Percentiles rank a stretch among this genome's conserved stretches.
Conservation (phyloP, 2,329 filamentous ascomycete species). For the Thielaviopsis punctulata region DNA sequence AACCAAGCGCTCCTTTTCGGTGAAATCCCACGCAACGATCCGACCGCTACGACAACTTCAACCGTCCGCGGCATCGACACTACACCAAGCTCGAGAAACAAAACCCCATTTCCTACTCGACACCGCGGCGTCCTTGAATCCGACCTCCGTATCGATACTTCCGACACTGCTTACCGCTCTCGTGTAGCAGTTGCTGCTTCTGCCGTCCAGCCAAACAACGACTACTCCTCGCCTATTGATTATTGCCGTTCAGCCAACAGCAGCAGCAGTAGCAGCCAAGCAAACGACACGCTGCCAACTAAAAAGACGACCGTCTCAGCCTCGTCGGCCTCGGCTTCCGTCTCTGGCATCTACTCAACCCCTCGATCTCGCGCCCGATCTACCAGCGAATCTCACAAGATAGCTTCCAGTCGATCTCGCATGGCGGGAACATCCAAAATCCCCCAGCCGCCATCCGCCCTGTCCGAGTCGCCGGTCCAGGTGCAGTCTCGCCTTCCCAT, state of each 20-base stretch:
- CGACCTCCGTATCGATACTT: conserved; percentile 36
- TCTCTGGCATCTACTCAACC: background rate
- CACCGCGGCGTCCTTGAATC: conserved; percentile 54
- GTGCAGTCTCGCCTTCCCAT: conserved; percentile 21
- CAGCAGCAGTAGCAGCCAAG: background rate
- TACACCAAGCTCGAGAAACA: background rate
- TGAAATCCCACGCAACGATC: conserved; percentile 37
- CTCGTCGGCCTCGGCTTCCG: background rate
- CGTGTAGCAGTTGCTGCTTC: background rate
- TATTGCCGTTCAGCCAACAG: conserved; percentile 36
- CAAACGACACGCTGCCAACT: background rate
- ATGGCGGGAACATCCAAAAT: conserved; percentile 4
- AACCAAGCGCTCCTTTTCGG: conserved; percentile 38
- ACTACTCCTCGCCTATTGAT: conserved; percentile 47
- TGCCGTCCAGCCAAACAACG: conserved; percentile 35
- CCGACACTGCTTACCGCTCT: background rate
- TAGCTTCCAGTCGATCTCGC: conserved; percentile 10
- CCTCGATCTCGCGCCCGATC: conserved; percentile 7
- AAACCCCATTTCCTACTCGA: conserved; percentile 20
- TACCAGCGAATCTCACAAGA: conserved; percentile 7
- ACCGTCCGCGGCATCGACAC: conserved; percentile 41
- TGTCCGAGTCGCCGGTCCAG: background rate
- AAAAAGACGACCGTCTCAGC: background rate
- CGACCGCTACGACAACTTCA: conserved; percentile 35
- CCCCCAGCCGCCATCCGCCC: background rate